Percentiles rank a stretch among this genome's conserved stretches.
Evolutionary conservation across 2,329 filamentous ascomycete genomes (phyloP).

Genomic region (Arthroderma sp.): DNA sequence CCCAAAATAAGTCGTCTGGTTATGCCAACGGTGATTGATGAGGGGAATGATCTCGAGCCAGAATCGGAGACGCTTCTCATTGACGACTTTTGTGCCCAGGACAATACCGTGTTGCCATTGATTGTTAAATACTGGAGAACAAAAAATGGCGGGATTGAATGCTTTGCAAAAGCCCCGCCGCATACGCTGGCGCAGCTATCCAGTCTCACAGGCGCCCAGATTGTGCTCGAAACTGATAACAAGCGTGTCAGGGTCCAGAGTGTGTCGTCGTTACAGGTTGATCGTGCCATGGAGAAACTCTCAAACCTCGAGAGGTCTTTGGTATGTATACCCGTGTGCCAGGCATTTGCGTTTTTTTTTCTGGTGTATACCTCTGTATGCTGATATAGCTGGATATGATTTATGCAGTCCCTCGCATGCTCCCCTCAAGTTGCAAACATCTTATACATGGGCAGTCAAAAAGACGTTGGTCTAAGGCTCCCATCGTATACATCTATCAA

Average conservation of each 20-base stretch:
- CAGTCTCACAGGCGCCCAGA: slow-evolving; percentile 17
- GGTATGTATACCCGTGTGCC: slow-evolving; percentile 13
- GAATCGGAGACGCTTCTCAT: background rate
- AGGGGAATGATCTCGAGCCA: slow-evolving; percentile 9
- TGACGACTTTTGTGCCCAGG: background rate
- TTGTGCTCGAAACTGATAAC: slow-evolving; percentile 13
- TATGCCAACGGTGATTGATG: slow-evolving; percentile 9
- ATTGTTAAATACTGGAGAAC: slow-evolving; percentile 16
- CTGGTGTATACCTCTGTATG: too few species aligned
- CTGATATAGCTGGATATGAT: too few species aligned
- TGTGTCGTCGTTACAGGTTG: slow-evolving; percentile 12
- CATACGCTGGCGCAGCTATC: slow-evolving; percentile 15
- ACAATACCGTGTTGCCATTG: background rate
- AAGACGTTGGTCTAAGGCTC: slow-evolving; percentile 10
- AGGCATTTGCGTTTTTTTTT: slow-evolving; percentile 1
- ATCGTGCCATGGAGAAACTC: slow-evolving; percentile 19
- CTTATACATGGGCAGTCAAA: slow-evolving; percentile 5
- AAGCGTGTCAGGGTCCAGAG: slow-evolving; percentile 18
- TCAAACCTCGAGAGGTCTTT: slow-evolving; percentile 17
- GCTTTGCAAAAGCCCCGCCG: slow-evolving; percentile 12
- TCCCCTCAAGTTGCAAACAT: slow-evolving; percentile 14
- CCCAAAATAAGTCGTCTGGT: slow-evolving; percentile 18
- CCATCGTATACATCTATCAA: slow-evolving; percentile 14
- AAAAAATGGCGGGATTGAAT: slow-evolving; percentile 13
- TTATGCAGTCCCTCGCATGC: slow-evolving; percentile 12